A percentile compares a stretch with the other conserved stretches of the same genome.
Conservation (phyloP, 352 stramenopile genomes). For the Elongisporangium senticosum region DNA sequence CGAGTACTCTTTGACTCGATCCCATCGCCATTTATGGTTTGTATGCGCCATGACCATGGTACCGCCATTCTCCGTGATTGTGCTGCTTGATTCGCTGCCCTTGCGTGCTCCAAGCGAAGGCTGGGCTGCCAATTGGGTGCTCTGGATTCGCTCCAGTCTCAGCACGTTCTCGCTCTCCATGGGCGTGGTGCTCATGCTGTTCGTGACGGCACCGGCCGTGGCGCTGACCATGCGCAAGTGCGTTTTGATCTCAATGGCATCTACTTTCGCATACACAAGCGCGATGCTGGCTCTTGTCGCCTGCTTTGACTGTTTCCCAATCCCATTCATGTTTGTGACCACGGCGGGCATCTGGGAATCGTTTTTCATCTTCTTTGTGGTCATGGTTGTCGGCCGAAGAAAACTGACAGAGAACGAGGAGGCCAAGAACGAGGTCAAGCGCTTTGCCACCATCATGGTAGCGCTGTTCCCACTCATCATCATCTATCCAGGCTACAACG, state of each 20-base stretch:
- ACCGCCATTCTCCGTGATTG: background rate
- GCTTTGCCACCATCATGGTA: too few species aligned
- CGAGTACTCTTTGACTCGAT: background rate
- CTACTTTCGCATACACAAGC: too few species aligned
- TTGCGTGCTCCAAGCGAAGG: constrained; percentile 7
- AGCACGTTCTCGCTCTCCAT: constrained; percentile 10
- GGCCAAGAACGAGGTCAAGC: too few species aligned
- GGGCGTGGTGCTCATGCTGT: constrained; percentile 9
- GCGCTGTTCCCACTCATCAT: too few species aligned
- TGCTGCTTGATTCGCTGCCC: constrained; percentile 6
- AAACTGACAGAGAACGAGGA: too few species aligned
- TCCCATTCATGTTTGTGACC: constrained; percentile 18
- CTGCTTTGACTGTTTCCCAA: constrained; percentile 13
- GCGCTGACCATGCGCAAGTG: background rate
- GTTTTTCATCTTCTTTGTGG: too few species aligned
- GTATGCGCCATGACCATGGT: background rate
- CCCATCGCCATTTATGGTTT: background rate
- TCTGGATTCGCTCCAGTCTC: constrained; percentile 4
- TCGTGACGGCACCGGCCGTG: constrained; percentile 3
- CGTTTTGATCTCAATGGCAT: constrained; percentile 12
- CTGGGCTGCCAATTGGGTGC: constrained; percentile 7
- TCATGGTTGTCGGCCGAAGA: too few species aligned
- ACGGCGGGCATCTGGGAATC: too few species aligned
- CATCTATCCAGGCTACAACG: too few species aligned
- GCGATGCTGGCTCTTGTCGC: constrained; percentile 11